Evolutionary conservation across 2,329 filamentous ascomycete genomes (phyloP), one percentile per base, ranked within the genome.

Genomic region (Fusarium nygamai): DNA sequence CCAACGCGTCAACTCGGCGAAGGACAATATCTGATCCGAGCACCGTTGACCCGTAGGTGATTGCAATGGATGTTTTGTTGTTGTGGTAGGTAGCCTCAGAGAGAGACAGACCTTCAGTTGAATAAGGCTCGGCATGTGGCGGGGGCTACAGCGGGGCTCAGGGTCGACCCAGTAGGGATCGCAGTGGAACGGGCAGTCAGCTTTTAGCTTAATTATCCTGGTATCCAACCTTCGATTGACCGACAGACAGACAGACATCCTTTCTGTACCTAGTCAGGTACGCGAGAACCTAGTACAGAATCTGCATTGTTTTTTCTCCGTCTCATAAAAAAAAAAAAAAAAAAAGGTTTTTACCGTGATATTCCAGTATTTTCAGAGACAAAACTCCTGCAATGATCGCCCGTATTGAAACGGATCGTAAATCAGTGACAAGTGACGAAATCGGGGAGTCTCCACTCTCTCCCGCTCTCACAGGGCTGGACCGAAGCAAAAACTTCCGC

Each of bases 381-480:
- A 22, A 44, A 38, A 46, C 19, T 53, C 27, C 8, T 46, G 51
- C 39, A 58, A 36, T 44, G 43, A 48, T 61, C 24, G 48, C 29
- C 36, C 14, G 41, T 36, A 7, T 36, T 31, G 9, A 44, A 44
- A 41, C 13, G 27, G 22, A 50, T 57, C 24, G n/a, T 22, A 56
- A 31, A 34, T 39, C 27, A 53, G 51, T 44, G 34, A n/a, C n/a
- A 50, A 24, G 48, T 61, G 59, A 41, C 48, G n/a, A 57, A 44
- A 54, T 38, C 57, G 31, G 8, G 16, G 16, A 19, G 58, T 57
- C 67, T 38, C 65, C 67, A 70, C 66, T 65, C 39, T 31, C 66
- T 70, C 72, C 72, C 71, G 71, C 67, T 68, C 47, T 47, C 68
- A 54, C 72, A 74, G 69, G 72, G 72, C 72, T 74, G 69, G 71